These are phyloP conservation scores for Edaphochlamys debaryana DNA, from an alignment of 139 green algal genomes.

Conservation along the genomic window DNA sequence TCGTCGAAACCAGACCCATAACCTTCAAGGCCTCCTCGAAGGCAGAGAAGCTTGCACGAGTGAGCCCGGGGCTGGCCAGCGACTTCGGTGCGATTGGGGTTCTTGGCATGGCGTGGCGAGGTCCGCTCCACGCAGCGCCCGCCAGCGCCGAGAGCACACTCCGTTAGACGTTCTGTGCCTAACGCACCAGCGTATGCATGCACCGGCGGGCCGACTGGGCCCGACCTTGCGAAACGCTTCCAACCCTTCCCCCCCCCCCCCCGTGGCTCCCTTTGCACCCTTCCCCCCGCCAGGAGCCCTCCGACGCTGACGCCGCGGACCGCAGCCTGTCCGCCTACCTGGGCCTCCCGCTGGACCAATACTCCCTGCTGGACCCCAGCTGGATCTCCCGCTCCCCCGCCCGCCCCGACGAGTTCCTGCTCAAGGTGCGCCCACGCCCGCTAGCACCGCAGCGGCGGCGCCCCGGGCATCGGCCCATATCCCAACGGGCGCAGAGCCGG, in stretches of 20 bases:
- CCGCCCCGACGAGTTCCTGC: conserved; percentile 48
- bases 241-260: not conserved
- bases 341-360: conserved; percentile 58
- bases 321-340: conserved; percentile 53
- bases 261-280: not conserved
- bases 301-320: not conserved
- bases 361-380: conserved; percentile 60
- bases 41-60: conserved; percentile 19
- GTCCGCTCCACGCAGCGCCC: no score
- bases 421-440: no score
- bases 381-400: conserved; percentile 38
- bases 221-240: no score
- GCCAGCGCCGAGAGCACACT: no score
- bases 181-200: no score
- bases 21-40: conserved; percentile 17
- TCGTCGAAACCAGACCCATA: not conserved
- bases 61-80: not conserved
- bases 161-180: no score
- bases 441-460: no score
- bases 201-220: no score
- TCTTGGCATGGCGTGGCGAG: no score
- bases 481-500: no score
- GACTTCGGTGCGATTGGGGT: no score
- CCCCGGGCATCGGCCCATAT: no score
- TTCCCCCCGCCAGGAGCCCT: not conserved